phyloP scores from a whole-genome alignment of 345 rosid species.

The Alliaria petiolata region DNA sequence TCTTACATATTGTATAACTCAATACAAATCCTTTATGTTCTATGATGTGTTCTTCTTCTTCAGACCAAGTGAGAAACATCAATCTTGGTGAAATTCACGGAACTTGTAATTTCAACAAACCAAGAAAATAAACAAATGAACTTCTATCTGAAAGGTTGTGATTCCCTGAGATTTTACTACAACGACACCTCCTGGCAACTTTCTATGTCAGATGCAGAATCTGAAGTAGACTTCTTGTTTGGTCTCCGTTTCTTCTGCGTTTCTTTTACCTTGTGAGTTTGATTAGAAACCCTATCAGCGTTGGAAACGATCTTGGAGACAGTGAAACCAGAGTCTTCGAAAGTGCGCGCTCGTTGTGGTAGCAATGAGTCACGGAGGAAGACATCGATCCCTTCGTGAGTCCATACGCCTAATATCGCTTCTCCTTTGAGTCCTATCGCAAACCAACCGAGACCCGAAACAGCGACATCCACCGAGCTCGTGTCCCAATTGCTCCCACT shows the following conservation, averaged over 20 bases:
- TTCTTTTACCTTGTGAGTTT: constrained; percentile 32
- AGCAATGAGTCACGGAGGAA: constrained; percentile 64
- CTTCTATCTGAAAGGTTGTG: background rate
- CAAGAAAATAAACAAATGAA: background rate
- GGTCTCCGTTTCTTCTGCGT: constrained; percentile 47
- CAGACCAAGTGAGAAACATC: background rate
- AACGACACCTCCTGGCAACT: background rate
- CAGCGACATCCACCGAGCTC: constrained; percentile 75
- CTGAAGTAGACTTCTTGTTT: constrained; percentile 19
- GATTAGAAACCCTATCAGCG: constrained; percentile 67
- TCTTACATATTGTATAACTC: constrained; percentile 14
- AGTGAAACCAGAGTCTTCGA: constrained; percentile 82
- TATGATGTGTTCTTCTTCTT: background rate
- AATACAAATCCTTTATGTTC: constrained; percentile 10
- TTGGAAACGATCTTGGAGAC: constrained; percentile 82
- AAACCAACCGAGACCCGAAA: constrained; percentile 92
- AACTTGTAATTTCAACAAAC: background rate
- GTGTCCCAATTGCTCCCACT: constrained; percentile 74
- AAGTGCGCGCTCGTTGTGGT: constrained; percentile 59
- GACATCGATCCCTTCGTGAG: constrained; percentile 73
- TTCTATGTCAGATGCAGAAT: constrained; percentile 5
- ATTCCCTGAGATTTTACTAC: background rate
- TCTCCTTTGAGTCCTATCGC: constrained; percentile 77
- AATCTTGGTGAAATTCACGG: background rate
- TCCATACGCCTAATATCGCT: constrained; percentile 77